Evolutionary conservation across 2,329 filamentous ascomycete species (phyloP), one percentile per base, ranked within the genome.

Genomic region (Alternaria alternata): DNA sequence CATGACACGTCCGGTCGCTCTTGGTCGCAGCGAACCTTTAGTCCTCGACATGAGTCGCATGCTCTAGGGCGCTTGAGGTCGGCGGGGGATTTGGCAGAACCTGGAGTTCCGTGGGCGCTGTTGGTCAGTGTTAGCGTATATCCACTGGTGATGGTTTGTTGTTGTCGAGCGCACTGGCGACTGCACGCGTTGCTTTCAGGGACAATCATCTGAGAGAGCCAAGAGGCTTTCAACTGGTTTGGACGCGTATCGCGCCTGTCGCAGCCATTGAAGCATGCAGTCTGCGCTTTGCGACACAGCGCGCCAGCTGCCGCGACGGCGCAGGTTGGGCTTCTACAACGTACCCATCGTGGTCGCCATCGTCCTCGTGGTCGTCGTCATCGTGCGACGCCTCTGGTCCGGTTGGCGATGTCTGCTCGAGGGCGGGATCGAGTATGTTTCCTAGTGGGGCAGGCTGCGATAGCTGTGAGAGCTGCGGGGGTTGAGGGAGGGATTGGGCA

Each of bases 21-120:
- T 24, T 91, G 89, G 73, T 96, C 93, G 80, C 93, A 97, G 67
- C 92, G 90, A 61, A 96, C 93, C 54, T 78, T 83, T 63, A 83
- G 66, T 7, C 79, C 80, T 51, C 81, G 76, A 69, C 81, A 83
- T 7, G 80, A 80, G 57, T 83, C 81, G 68, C 81, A 83, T 12
- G 81, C 81, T 43, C 81, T 77, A 5, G 81, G 80, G 11, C 81
- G 77, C 74, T 83, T 83, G 57, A 79, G 63, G 60, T 83, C 81
- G 59, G 63, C 65, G 2, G 70, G 72, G 5, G 74, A 75, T 61
- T 72, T 75, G 54, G 62, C 70, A 39, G 73, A 74, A 5, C 71
- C 74, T 11, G 74, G 73, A 1, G 74, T 75, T 28, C 57, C 70
- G 41, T 67, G 72, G 18, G 67, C 30, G 43, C 70, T 72, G 53